Base-by-base conservation (phyloP, 768 basidiomycete species). In the Leccinum fibrillosum region DNA sequence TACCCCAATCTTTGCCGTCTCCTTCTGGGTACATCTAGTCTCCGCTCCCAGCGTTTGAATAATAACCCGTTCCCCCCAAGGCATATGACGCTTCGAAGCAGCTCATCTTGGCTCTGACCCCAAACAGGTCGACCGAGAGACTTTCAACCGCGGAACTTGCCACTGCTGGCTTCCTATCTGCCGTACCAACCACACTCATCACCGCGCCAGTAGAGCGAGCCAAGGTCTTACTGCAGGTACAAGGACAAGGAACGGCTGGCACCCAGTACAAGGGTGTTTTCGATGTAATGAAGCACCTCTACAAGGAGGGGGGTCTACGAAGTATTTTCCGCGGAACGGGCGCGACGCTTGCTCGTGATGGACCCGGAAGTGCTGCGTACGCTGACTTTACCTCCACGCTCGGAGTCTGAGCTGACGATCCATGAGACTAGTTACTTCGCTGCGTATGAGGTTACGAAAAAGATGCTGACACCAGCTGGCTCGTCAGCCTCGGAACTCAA, bases 151-250 rank as follows among this genome's bases (percentile, higher is more conserved):
- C 75, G 32, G 96, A 99, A 73, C 84, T 98, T 26, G 97, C 97
- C 2, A 73, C 85, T 21, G 97, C 97, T 39, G 97, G 97, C 26
- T 98, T 95, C 77, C 76, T 99, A 61, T 95, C 92, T 19, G 97
- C 97, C 5, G 76, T 98, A 52, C 97, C 97, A 32, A 84, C 92
- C 8, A 96, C 96, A 0, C 76, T 95, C 30, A 80, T 98, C 32
- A 93, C 94, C n/a, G 95, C 91, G 9, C 97, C 97, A 0, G 93
- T 97, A 1, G 97, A 99, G 71, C 83, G 97, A 52, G 94, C 97
- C 54, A 99, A 99, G 72, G 97, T 99, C 15, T 75, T 99, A 28
- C 76, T 99, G 25, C 96, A 99, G 89, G 84, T 95, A 6, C 90
- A 95, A 82, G 94, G 94, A 7, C 93, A 96, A 73, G 92, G 86